phyloP scores from a whole-genome alignment of 192 early-diverging fungal species.

The Backusella mclennaniae region DNA sequence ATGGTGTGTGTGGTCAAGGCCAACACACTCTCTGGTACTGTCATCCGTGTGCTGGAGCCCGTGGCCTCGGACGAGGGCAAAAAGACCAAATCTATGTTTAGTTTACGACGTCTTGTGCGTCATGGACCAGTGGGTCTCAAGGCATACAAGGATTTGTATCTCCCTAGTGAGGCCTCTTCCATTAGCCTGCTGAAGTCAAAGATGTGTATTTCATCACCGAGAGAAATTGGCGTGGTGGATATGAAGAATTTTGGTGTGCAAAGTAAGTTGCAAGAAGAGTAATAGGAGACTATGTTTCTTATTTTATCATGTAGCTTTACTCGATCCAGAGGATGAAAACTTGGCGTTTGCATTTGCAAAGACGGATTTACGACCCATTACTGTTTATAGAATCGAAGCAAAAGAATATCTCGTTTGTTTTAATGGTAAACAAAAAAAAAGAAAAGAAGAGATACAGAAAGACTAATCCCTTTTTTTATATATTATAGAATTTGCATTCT shows the following conservation, averaged over 20 bases:
- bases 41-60: conserved; percentile 31
- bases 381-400: conserved; percentile 76
- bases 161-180: conserved; percentile 85
- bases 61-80: conserved; percentile 12
- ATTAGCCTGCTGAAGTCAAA: conserved; percentile 82
- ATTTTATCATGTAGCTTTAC: conserved; percentile 36
- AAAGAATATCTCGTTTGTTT: conserved; percentile 91
- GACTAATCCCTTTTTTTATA: background rate
- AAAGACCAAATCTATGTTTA: conserved; percentile 27
- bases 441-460: background rate
- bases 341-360: conserved; percentile 80
- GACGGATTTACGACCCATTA: conserved; percentile 76
- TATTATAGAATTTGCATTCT: conserved; percentile 83
- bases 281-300: background rate
- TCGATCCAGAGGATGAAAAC: conserved; percentile 81
- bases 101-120: conserved; percentile 19
- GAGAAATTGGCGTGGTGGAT: conserved; percentile 94
- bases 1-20: conserved; percentile 32
- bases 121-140: conserved; percentile 18
- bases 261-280: conserved; percentile 28
- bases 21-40: conserved; percentile 21
- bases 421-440: conserved; percentile 56
- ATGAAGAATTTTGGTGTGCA: conserved; percentile 84
- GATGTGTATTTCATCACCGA: conserved; percentile 85
- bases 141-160: conserved; percentile 74